phyloP scores from a whole-genome alignment of 2,329 filamentous ascomycete species.

The Setomelanomma holmii region DNA sequence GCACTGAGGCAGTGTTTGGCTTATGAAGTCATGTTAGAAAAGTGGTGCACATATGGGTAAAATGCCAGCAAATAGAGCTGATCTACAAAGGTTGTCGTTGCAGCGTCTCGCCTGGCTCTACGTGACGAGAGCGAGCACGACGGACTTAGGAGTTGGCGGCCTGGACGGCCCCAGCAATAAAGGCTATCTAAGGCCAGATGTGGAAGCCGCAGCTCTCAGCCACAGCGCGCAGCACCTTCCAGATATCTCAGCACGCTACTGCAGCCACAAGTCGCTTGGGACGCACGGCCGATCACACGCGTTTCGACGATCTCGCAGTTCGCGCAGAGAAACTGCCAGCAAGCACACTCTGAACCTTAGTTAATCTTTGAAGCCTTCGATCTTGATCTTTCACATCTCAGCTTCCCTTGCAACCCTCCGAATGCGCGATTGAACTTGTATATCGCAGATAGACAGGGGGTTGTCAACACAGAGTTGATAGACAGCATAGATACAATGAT shows the following conservation, averaged over 20 bases:
- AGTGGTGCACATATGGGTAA: conserved; percentile 3
- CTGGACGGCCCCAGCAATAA: background rate
- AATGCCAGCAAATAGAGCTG: conserved; percentile 2
- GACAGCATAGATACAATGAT: background rate
- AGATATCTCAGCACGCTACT: conserved; percentile 10
- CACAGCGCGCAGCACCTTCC: conserved; percentile 4
- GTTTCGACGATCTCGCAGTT: conserved; percentile 12
- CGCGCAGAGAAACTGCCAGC: conserved; percentile 14
- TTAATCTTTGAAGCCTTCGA: background rate
- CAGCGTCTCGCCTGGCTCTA: conserved; percentile 4
- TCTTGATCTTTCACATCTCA: background rate
- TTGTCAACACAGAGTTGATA: background rate
- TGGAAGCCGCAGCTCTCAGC: conserved; percentile 1
- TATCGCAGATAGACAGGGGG: background rate
- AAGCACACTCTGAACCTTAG: background rate
- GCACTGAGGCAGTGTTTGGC: conserved; percentile 5
- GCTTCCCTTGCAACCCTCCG: background rate
- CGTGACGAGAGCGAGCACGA: background rate
- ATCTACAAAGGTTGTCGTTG: conserved; percentile 2
- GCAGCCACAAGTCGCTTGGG: conserved; percentile 6
- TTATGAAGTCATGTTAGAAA: conserved; percentile 3
- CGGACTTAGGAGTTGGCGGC: background rate
- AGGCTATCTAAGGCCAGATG: background rate
- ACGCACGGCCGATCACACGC: conserved; percentile 4
- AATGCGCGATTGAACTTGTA: background rate